Conservation (phyloP, 1,284 basidiomycete genomes). For the Tausonia pullulans region DNA sequence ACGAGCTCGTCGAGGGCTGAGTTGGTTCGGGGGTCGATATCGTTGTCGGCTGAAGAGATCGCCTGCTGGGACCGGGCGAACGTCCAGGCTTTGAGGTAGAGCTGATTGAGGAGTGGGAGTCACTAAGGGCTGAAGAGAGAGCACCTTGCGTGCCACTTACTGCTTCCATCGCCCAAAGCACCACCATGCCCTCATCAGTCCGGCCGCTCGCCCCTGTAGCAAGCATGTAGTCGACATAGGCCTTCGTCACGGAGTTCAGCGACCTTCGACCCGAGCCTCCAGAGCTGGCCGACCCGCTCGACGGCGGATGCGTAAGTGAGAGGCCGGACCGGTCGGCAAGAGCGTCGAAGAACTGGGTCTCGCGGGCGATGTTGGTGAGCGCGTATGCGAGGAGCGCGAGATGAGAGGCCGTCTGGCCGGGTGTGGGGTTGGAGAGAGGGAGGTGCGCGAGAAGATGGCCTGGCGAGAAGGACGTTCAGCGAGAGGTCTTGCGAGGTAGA, state of each 20-base stretch:
- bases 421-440: neutral
- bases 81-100: slow-evolving; percentile 56
- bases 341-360: slow-evolving; percentile 51
- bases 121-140: neutral
- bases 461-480: slow-evolving; percentile 15
- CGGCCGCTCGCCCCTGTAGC: slow-evolving; percentile 26
- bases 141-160: neutral
- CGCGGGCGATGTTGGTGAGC: slow-evolving; percentile 47
- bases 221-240: slow-evolving; percentile 49
- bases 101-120: slow-evolving; percentile 17
- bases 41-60: slow-evolving; percentile 8
- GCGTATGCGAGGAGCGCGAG: slow-evolving; percentile 37
- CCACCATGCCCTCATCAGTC: slow-evolving; percentile 53
- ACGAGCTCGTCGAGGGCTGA: slow-evolving; percentile 43
- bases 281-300: slow-evolving; percentile 23
- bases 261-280: no score
- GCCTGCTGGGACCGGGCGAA: slow-evolving; percentile 36
- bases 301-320: slow-evolving; percentile 28
- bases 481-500: slow-evolving; percentile 3
- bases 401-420: neutral
- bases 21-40: neutral
- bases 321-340: slow-evolving; percentile 42
- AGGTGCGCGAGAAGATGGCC: slow-evolving; percentile 13
- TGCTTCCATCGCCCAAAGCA: slow-evolving; percentile 63
- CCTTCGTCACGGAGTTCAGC: slow-evolving; percentile 38